These are phyloP conservation scores for Nitzschia sp. DNA, from an alignment of 108 stramenopile genomes.

Conservation along the genomic window DNA sequence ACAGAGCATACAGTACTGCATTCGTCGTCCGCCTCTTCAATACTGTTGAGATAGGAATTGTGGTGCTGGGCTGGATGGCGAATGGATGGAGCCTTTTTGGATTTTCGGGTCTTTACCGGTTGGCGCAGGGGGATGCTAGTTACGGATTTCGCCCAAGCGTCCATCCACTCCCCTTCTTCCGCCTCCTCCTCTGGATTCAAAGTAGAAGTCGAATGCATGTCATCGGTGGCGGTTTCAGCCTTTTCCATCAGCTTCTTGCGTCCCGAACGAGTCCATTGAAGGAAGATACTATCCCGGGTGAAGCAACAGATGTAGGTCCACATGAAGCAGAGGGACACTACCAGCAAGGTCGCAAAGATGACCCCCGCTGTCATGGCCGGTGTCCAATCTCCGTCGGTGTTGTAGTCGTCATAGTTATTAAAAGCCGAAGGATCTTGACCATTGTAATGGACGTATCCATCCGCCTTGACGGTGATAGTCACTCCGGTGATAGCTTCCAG, in stretches of 20 bases:
- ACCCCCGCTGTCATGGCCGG: constrained; percentile 9
- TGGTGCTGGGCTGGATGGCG: constrained; percentile 14
- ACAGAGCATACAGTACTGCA: constrained; percentile 3
- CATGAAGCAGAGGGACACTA: not conserved
- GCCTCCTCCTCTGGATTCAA: constrained; percentile 1
- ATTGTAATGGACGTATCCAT: constrained; percentile 18
- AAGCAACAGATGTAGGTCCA: constrained; percentile 24
- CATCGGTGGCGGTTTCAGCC: constrained; percentile 12
- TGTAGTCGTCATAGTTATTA: not conserved
- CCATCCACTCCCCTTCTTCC: constrained; percentile 21
- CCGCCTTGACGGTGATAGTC: constrained; percentile 10
- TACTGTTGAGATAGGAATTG: not conserved
- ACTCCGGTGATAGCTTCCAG: constrained; percentile 17
- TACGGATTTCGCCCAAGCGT: constrained; percentile 31
- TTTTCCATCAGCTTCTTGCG: not conserved
- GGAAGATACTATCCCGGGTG: not conserved
- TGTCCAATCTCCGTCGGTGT: not conserved
- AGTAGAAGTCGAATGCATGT: constrained; percentile 8
- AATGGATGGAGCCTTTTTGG: not conserved
- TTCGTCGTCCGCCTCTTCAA: constrained; percentile 18
- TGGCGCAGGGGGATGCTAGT: constrained; percentile 36
- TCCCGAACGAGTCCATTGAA: not conserved
- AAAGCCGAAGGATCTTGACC: not conserved
- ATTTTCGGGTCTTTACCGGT: not conserved
- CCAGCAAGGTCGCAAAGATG: not conserved